Evolutionary conservation across 2,329 filamentous ascomycete genomes (phyloP).

Genomic region (Aquanectria penicillioides): DNA sequence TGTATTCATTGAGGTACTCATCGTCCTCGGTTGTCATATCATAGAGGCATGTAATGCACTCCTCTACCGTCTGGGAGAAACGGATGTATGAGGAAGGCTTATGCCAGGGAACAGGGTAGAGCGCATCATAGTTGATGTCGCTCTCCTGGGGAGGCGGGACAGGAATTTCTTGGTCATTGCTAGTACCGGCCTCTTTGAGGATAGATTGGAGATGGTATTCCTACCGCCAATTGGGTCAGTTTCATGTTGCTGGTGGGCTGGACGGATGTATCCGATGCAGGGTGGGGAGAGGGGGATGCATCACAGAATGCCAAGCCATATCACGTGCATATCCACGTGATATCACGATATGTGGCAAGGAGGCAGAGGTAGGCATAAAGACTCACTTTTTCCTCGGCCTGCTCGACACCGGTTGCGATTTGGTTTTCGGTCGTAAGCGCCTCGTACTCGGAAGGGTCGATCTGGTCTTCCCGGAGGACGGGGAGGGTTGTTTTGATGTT

Average conservation of each 20-base stretch:
- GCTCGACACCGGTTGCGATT: slow-evolving; percentile 97
- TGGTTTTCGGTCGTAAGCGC: slow-evolving; percentile 82
- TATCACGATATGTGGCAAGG: slow-evolving; percentile 45
- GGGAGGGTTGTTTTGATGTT: slow-evolving; percentile 89
- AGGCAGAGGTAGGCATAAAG: slow-evolving; percentile 31
- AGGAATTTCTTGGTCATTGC: slow-evolving; percentile 70
- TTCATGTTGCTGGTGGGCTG: slow-evolving; percentile 22
- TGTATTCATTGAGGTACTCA: slow-evolving; percentile 84
- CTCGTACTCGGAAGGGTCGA: slow-evolving; percentile 88
- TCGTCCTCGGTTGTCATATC: slow-evolving; percentile 95
- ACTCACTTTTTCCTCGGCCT: slow-evolving; percentile 96
- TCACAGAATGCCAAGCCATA: slow-evolving; percentile 28
- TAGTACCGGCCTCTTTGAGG: slow-evolving; percentile 64
- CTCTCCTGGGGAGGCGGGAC: slow-evolving; percentile 73
- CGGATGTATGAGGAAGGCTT: slow-evolving; percentile 95
- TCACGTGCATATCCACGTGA: slow-evolving; percentile 64
- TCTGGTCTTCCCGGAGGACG: slow-evolving; percentile 88
- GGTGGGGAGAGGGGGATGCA: slow-evolving; percentile 22
- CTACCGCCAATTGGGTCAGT: slow-evolving; percentile 59
- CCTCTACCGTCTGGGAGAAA: slow-evolving; percentile 97
- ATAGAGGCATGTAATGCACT: slow-evolving; percentile 90
- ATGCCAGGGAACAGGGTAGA: slow-evolving; percentile 83
- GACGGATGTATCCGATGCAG: not conserved
- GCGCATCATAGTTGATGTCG: slow-evolving; percentile 83
- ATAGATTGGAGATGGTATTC: slow-evolving; percentile 96